phyloP scores from a whole-genome alignment of 805 yeast genomes.

The Kregervanrija fluxuum region DNA sequence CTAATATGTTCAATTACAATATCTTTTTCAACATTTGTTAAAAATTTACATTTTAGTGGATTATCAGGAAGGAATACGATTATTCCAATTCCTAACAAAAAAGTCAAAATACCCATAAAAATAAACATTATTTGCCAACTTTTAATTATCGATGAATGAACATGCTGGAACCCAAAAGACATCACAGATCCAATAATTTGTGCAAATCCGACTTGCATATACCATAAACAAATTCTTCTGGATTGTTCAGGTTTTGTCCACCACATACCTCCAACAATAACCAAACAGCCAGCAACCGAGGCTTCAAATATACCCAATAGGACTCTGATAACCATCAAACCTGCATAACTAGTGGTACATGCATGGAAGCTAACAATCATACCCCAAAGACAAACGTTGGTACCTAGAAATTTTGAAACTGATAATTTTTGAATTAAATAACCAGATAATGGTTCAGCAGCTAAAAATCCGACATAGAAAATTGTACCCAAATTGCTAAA shows the following conservation, averaged over 20 bases:
- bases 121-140: slow-evolving; percentile 26
- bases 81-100: slow-evolving; percentile 23
- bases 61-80: slow-evolving; percentile 22
- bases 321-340: slow-evolving; percentile 36
- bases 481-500: slow-evolving; percentile 30
- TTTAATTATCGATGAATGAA: slow-evolving; percentile 11
- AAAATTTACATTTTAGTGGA: slow-evolving; percentile 22
- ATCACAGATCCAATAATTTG: slow-evolving; percentile 21
- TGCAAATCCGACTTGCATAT: slow-evolving; percentile 16
- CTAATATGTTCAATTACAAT: slow-evolving; percentile 19
- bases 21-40: slow-evolving; percentile 30
- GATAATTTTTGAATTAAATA: slow-evolving; percentile 26
- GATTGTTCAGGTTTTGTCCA: slow-evolving; percentile 21
- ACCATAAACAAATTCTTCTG: slow-evolving; percentile 17
- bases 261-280: slow-evolving; percentile 15
- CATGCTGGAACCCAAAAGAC: slow-evolving; percentile 22
- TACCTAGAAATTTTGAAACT: slow-evolving; percentile 27
- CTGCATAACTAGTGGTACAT: slow-evolving; percentile 34
- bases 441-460: slow-evolving; percentile 43
- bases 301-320: slow-evolving; percentile 36
- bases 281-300: slow-evolving; percentile 11
- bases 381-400: slow-evolving; percentile 35
- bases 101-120: slow-evolving; percentile 22
- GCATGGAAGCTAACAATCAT: slow-evolving; percentile 37
- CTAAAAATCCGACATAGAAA: slow-evolving; percentile 39